A percentile compares a stretch with the other conserved stretches of the same genome.
These are phyloP conservation scores for Chaetomium strumarium DNA, from an alignment of 2,329 filamentous ascomycete genomes.

Conservation along the genomic window DNA sequence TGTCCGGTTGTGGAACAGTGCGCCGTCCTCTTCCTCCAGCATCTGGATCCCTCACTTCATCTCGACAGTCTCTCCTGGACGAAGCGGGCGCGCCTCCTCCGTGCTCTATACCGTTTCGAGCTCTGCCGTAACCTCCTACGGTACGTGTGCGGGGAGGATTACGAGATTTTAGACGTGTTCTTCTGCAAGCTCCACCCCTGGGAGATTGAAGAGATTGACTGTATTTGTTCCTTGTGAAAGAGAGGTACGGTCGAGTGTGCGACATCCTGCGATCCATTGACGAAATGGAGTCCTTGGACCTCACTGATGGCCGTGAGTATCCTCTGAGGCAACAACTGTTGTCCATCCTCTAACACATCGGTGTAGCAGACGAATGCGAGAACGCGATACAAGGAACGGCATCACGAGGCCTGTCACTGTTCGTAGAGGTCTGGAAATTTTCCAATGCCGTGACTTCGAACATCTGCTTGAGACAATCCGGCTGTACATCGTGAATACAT, in stretches of 20 bases:
- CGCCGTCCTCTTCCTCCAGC: neutral
- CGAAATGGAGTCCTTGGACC: neutral
- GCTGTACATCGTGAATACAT: neutral
- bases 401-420: neutral
- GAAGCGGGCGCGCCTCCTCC: slow-evolving; percentile 1
- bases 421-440: neutral
- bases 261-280: neutral
- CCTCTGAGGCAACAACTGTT: too few relatives aligned
- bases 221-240: neutral
- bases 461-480: neutral
- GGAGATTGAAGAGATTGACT: slow-evolving; percentile 5
- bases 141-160: neutral
- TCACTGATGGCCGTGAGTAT: neutral
- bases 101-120: slow-evolving; percentile 19
- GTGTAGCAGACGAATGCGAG: neutral
- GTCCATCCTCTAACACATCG: neutral
- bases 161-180: neutral
- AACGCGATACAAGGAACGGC: neutral
- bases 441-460: neutral
- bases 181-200: neutral
- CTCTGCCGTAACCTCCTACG: slow-evolving; percentile 12
- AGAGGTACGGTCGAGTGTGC: neutral
- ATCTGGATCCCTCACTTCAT: neutral
- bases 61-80: neutral
- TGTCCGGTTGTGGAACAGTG: neutral